These are phyloP conservation scores for Glycyrrhiza uralensis DNA, from an alignment of 306 rosid genomes.

Conservation along the genomic window DNA sequence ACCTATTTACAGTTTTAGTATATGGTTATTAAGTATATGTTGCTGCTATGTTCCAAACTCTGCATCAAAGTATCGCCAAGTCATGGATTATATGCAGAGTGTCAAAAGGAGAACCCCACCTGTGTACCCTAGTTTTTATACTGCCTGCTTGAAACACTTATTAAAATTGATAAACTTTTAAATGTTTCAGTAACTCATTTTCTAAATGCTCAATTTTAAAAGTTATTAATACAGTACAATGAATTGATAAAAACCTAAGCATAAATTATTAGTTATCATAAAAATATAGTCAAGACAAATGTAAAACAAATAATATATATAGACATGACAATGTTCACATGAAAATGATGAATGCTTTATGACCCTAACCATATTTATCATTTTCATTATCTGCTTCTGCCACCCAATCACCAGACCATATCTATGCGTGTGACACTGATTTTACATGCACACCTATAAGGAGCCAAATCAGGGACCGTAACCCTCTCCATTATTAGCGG, in stretches of 20 bases:
- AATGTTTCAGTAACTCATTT: no score
- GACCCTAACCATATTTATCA: neutral
- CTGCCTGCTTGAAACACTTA: no score
- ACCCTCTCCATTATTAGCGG: neutral
- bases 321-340: neutral
- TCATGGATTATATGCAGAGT: neutral
- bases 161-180: no score
- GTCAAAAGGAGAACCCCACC: neutral
- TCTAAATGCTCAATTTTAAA: no score
- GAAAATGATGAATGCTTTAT: conserved; percentile 5
- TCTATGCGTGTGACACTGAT: neutral
- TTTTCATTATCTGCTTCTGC: conserved; percentile 5
- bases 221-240: neutral
- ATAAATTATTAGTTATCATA: neutral
- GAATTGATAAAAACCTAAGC: neutral
- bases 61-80: neutral
- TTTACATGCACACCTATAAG: neutral
- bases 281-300: neutral
- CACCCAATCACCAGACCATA: neutral
- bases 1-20: no score
- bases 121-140: neutral
- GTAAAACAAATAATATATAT: neutral
- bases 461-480: conserved; percentile 13
- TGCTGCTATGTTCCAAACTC: neutral
- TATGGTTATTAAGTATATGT: no score